Percentiles rank a stretch among this genome's conserved stretches.
Conservation (phyloP, 2,329 filamentous ascomycete genomes). For the Neonectria sp. region DNA sequence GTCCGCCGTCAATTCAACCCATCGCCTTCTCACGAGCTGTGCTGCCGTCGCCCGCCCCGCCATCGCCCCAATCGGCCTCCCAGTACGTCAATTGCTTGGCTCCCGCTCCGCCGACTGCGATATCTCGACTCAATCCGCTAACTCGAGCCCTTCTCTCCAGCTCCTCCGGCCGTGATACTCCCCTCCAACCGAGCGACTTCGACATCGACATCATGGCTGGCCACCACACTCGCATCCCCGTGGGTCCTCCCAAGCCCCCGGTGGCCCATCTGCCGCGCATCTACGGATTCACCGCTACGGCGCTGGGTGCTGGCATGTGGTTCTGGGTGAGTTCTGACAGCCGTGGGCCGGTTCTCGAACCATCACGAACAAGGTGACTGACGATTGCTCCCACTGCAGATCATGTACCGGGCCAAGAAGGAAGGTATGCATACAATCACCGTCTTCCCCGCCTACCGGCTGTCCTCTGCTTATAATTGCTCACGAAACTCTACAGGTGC, state of each 20-base stretch:
- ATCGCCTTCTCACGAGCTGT: conserved; percentile 19
- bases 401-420: conserved; percentile 97
- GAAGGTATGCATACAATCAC: conserved; percentile 73
- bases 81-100: conserved; percentile 36
- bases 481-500: conserved; percentile 64
- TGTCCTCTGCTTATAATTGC: neutral
- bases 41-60: conserved; percentile 32
- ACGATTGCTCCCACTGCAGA: conserved; percentile 62
- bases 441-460: neutral
- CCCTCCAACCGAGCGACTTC: conserved; percentile 21
- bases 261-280: conserved; percentile 69
- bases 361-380: neutral
- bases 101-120: accelerated
- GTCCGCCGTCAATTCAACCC: conserved; percentile 1
- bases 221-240: conserved; percentile 45
- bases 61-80: conserved; percentile 40
- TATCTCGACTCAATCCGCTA: neutral
- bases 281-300: conserved; percentile 90
- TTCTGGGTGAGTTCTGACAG: conserved; percentile 83
- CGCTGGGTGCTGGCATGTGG: conserved; percentile 97
- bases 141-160: conserved; percentile 7
- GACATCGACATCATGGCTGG: conserved; percentile 43
- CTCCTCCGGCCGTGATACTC: conserved; percentile 8
- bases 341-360: neutral
- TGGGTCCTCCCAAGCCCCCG: conserved; percentile 57